phyloP scores from a whole-genome alignment of 2,329 filamentous ascomycete species.

The Clarireedia hainanense region DNA sequence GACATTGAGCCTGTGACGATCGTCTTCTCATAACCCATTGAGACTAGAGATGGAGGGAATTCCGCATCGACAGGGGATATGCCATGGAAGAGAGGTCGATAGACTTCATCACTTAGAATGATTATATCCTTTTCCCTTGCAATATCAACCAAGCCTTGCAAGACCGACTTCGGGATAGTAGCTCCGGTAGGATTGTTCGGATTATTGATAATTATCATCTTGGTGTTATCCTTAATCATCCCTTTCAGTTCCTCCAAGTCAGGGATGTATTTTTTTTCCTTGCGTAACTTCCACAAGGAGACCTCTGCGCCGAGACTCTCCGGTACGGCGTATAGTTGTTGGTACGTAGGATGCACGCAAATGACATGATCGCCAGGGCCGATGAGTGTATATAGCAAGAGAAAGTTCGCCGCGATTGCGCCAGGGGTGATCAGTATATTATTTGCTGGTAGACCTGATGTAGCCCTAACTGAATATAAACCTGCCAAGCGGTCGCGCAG shows the following conservation, averaged over 20 bases:
- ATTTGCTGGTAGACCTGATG: constrained; percentile 41
- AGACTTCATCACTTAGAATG: constrained; percentile 74
- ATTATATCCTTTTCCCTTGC: constrained; percentile 56
- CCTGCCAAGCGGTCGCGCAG: constrained; percentile 58
- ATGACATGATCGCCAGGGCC: constrained; percentile 74
- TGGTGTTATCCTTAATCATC: constrained; percentile 62
- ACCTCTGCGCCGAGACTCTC: constrained; percentile 69
- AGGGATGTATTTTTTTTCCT: constrained; percentile 57
- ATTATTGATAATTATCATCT: constrained; percentile 64
- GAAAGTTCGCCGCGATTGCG: constrained; percentile 77
- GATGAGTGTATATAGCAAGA: constrained; percentile 67
- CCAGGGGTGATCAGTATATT: constrained; percentile 72
- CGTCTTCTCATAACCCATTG: constrained; percentile 62
- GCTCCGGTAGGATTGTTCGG: constrained; percentile 79
- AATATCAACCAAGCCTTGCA: constrained; percentile 55
- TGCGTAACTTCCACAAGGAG: constrained; percentile 63
- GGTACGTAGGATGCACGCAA: constrained; percentile 81
- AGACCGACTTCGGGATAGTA: constrained; percentile 52
- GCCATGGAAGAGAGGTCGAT: constrained; percentile 69
- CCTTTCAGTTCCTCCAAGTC: constrained; percentile 57
- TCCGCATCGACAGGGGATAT: constrained; percentile 29
- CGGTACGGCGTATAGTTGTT: constrained; percentile 74
- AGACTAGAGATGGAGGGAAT: constrained; percentile 60
- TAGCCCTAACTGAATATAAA: constrained; percentile 53
- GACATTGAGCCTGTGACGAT: constrained; percentile 75